Conservation (phyloP, 2,329 filamentous ascomycete genomes). For the Biscogniauxia mediterranea region DNA sequence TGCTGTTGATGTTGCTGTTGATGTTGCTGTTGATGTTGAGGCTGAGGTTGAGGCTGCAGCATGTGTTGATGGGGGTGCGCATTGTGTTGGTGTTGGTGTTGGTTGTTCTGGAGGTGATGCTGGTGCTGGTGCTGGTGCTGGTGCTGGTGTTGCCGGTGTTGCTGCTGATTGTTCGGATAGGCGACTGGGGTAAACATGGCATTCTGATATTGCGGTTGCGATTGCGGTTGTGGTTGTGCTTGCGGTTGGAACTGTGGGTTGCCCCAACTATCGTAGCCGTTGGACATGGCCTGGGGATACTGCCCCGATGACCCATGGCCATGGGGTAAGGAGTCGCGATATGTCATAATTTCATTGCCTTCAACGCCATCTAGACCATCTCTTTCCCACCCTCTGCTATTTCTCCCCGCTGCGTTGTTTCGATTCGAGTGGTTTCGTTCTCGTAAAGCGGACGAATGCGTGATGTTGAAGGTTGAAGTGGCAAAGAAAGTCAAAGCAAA, state of each 20-base stretch:
- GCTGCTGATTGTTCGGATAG: slow-evolving; percentile 23
- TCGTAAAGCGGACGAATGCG: not conserved
- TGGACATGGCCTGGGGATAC: slow-evolving; percentile 23
- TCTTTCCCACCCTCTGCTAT: slow-evolving; percentile 1
- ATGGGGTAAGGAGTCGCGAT: slow-evolving; percentile 32
- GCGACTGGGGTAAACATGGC: slow-evolving; percentile 8
- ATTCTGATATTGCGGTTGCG: slow-evolving; percentile 6
- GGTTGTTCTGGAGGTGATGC: slow-evolving; percentile 1
- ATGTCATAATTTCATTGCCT: slow-evolving; percentile 35
- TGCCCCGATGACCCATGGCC: slow-evolving; percentile 30
- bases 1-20: slow-evolving; percentile 24
- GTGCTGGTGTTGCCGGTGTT: slow-evolving; percentile 20
- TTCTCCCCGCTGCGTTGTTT: not conserved
- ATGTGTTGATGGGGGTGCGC: slow-evolving; percentile 14
- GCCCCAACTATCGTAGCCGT: slow-evolving; percentile 29
- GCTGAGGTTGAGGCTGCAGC: slow-evolving; percentile 13
- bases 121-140: slow-evolving; percentile 26
- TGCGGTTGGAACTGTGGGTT: slow-evolving; percentile 22
- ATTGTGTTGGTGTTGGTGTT: not conserved
- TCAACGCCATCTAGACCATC: slow-evolving; percentile 18
- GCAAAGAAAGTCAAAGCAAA: slow-evolving; percentile 9
- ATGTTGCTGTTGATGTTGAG: slow-evolving; percentile 30
- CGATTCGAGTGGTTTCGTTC: slow-evolving; percentile 3
- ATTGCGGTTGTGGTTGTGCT: slow-evolving; percentile 8
- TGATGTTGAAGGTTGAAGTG: slow-evolving; percentile 6